phyloP scores from a whole-genome alignment of 768 basidiomycete species.

The Nidularia pulvinata region DNA sequence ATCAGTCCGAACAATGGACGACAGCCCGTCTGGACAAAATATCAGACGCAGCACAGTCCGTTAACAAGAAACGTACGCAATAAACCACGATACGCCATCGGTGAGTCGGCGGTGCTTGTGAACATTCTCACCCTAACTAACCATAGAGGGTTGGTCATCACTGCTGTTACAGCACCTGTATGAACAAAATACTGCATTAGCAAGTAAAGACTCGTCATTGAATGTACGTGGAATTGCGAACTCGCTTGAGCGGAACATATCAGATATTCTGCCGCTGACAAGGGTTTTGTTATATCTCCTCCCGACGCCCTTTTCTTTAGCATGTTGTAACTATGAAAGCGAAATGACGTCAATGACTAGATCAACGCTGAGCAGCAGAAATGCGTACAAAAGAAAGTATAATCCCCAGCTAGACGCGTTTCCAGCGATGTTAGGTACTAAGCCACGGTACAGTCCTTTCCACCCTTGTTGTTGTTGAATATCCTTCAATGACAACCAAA shows the following conservation, averaged over 20 bases:
- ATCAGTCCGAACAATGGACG: constrained; percentile 68
- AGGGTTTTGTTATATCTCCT: constrained; percentile 59
- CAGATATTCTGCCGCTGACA: constrained; percentile 81
- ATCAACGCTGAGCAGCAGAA: background rate
- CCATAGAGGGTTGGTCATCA: constrained; percentile 98
- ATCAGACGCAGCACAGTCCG: background rate
- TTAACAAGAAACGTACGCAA: constrained; percentile 52
- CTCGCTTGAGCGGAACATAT: constrained; percentile 95
- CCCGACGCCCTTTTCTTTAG: constrained; percentile 80
- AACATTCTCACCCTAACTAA: constrained; percentile 98
- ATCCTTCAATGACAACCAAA: constrained; percentile 72
- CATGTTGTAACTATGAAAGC: constrained; percentile 82
- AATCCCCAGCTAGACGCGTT: constrained; percentile 98
- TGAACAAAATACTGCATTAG: constrained; percentile 4
- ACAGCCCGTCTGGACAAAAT: constrained; percentile 56
- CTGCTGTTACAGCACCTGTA: constrained; percentile 92
- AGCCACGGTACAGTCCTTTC: constrained; percentile 87
- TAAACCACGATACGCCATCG: constrained; percentile 76
- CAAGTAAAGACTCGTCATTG: constrained; percentile 4
- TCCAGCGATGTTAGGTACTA: constrained; percentile 89
- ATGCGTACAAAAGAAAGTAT: constrained; percentile 93
- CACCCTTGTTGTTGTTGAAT: constrained; percentile 79
- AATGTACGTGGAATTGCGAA: constrained; percentile 46
- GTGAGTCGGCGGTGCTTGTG: constrained; percentile 67
- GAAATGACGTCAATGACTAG: background rate